phyloP scores from a whole-genome alignment of 73 alveolate genomes.

The Paramecium bursaria region DNA sequence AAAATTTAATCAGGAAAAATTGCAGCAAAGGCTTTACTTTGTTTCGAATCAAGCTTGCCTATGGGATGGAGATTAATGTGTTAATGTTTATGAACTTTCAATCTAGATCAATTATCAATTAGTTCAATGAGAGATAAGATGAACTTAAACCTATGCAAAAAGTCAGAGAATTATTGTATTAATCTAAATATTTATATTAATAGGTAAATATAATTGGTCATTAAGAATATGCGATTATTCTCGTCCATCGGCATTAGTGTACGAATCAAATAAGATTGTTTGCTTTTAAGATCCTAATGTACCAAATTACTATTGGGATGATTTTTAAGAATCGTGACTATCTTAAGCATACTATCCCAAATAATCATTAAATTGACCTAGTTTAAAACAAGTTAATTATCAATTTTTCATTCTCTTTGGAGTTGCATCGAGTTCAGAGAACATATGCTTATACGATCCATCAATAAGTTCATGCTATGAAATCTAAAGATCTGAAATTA shows the following conservation, averaged over 20 bases:
- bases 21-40: no score
- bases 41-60: conserved; percentile 21
- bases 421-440: no score
- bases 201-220: background rate
- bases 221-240: background rate
- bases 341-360: background rate
- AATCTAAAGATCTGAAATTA: no score
- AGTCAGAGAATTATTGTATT: background rate
- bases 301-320: background rate
- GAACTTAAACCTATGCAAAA: background rate
- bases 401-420: no score
- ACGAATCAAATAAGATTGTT: background rate
- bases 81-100: conserved; percentile 17
- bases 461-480: no score
- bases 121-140: background rate
- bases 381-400: no score
- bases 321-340: background rate
- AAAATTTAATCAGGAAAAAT: no score
- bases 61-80: background rate
- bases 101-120: background rate
- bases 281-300: conserved; percentile 10
- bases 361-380: background rate
- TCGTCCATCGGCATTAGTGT: background rate
- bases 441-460: no score
- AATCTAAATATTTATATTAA: background rate